Conservation (phyloP, 2,329 filamentous ascomycete genomes). For the Byssochlamys sp. region DNA sequence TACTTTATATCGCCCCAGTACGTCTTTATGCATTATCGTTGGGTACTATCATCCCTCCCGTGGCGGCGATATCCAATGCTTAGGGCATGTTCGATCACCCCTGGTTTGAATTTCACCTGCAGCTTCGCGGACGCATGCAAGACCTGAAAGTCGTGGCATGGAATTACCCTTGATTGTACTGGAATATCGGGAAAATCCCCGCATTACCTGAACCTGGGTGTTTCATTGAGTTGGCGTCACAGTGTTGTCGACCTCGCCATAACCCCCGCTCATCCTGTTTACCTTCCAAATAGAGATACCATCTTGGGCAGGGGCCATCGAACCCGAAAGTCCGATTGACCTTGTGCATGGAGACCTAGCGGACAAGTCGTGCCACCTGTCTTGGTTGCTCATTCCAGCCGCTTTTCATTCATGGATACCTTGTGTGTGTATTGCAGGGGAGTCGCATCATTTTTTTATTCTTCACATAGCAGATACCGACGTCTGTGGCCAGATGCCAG, state of each 20-base stretch:
- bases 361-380: constrained; percentile 28
- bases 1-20: constrained; percentile 20
- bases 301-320: not conserved
- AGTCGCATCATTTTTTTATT: constrained; percentile 10
- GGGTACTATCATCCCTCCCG: constrained; percentile 21
- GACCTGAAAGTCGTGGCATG: constrained; percentile 28
- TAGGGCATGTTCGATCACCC: constrained; percentile 17
- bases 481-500: not conserved
- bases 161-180: constrained; percentile 19
- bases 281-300: constrained; percentile 19
- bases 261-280: constrained; percentile 19
- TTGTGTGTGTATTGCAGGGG: constrained; percentile 13
- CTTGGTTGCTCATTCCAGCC: constrained; percentile 22
- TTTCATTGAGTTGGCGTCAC: not conserved
- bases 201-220: constrained; percentile 17
- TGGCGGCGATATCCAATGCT: constrained; percentile 28
- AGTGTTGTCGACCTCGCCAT: constrained; percentile 13
- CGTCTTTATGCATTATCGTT: constrained; percentile 21
- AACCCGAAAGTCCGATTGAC: constrained; percentile 11
- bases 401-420: constrained; percentile 15
- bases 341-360: constrained; percentile 15
- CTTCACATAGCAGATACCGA: constrained; percentile 11
- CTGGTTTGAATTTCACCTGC: constrained; percentile 24
- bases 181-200: constrained; percentile 26
- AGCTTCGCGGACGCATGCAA: constrained; percentile 29